A percentile compares a stretch with the other conserved stretches of the same genome.
Evolutionary conservation across 2,329 filamentous ascomycete genomes (phyloP).

Genomic region (Hypoxylon rubiginosum): DNA sequence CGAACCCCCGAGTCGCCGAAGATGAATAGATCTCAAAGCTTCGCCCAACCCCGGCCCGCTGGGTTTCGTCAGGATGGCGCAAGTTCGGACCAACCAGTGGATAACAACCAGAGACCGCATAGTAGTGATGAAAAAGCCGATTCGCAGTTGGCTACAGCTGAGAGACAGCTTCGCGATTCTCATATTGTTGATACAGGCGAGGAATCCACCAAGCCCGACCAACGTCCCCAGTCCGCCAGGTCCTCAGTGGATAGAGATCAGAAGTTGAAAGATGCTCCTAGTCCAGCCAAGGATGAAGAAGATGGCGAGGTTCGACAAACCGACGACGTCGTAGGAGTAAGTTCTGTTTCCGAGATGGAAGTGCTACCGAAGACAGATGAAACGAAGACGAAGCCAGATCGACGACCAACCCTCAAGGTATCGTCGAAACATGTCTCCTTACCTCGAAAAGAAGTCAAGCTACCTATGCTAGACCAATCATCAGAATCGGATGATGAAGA

Average conservation of each 20-base stretch:
- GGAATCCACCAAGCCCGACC: conserved; percentile 32
- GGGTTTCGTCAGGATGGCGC: conserved; percentile 54
- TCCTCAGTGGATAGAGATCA: conserved; percentile 43
- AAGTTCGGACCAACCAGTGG: conserved; percentile 57
- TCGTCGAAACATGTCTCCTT: conserved; percentile 56
- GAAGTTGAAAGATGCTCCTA: conserved; percentile 40
- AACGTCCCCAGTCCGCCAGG: conserved; percentile 45
- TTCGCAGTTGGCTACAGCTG: conserved; percentile 38
- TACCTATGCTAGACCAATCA: conserved; percentile 57
- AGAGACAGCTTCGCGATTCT: conserved; percentile 40
- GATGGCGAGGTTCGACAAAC: conserved; percentile 26
- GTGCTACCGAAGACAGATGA: conserved; percentile 15
- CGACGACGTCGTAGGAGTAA: conserved; percentile 13
- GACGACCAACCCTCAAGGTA: conserved; percentile 38
- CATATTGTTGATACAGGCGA: conserved; percentile 40
- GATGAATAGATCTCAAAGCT: conserved; percentile 63
- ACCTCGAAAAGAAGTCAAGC: conserved; percentile 54
- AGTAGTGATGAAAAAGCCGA: conserved; percentile 68
- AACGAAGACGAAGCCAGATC: conserved; percentile 30
- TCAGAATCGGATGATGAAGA: conserved; percentile 70
- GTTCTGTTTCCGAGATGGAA: conserved; percentile 21
- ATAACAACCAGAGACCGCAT: conserved; percentile 62
- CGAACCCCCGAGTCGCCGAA: conserved; percentile 65
- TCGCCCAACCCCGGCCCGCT: conserved; percentile 57
- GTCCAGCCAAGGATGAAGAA: conserved; percentile 29